These are phyloP conservation scores for Teratosphaeria pseudoeucalypti DNA, from an alignment of 2,329 filamentous ascomycete species.

Conservation along the genomic window DNA sequence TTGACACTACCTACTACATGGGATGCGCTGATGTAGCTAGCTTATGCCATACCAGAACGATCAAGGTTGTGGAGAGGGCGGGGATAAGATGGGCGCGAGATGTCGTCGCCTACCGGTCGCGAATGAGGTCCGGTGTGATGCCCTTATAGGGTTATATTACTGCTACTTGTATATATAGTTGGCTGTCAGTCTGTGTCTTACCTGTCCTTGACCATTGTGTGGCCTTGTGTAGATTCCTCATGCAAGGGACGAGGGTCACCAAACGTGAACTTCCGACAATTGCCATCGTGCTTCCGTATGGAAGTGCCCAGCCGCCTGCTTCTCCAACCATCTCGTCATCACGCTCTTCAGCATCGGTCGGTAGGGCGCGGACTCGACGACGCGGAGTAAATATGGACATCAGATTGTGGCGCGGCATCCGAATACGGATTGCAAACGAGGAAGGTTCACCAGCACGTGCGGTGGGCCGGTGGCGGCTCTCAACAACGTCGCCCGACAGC, in stretches of 20 bases:
- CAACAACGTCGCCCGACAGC: neutral
- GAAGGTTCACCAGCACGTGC: neutral
- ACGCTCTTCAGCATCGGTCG: too few species aligned
- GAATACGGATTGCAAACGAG: neutral
- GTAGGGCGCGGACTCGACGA: too few species aligned
- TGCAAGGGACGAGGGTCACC: too few species aligned
- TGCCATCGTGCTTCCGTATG: too few species aligned
- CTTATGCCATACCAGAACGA: neutral
- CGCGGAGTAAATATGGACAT: too few species aligned
- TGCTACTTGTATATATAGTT: neutral
- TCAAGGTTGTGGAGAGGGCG: neutral
- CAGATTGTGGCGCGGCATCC: neutral
- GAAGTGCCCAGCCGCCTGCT: too few species aligned
- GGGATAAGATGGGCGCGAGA: neutral
- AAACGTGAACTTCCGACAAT: too few species aligned
- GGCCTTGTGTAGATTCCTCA: neutral
- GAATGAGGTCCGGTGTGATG: neutral
- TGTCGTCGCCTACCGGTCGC: neutral
- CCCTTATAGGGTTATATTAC: neutral
- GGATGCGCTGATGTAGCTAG: neutral
- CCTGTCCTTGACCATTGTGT: neutral
- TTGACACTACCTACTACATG: neutral
- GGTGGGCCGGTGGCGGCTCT: neutral
- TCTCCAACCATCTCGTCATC: too few species aligned
- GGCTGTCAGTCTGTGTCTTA: neutral